Percentiles rank a stretch among this genome's conserved stretches.
These are phyloP conservation scores for Bifiguratus adelaidae DNA, from an alignment of 192 early-diverging fungal genomes.

Conservation along the genomic window DNA sequence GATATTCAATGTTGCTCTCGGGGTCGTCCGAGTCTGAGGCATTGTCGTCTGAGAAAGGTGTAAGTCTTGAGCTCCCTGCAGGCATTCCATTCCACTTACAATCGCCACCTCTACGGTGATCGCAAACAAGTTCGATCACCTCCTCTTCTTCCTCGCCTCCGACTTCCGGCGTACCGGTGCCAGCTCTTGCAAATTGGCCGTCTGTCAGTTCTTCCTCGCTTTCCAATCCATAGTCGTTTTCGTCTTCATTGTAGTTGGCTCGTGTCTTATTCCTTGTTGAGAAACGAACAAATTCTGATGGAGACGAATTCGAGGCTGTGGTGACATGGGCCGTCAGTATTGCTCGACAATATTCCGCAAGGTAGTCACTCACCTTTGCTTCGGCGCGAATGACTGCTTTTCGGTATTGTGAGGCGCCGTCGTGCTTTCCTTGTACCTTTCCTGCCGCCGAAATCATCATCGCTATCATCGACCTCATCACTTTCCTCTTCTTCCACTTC, in stretches of 20 bases:
- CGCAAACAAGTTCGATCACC: constrained; percentile 44
- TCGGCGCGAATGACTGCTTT: constrained; percentile 25
- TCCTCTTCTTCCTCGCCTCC: constrained; percentile 35
- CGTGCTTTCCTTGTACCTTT: constrained; percentile 21
- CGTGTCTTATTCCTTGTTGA: constrained; percentile 20
- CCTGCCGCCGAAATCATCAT: constrained; percentile 26
- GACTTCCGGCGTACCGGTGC: constrained; percentile 1
- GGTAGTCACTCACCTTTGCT: constrained; percentile 5
- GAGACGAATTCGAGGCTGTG: background rate
- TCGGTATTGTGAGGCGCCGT: constrained; percentile 23
- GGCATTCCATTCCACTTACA: constrained; percentile 11
- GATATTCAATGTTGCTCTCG: constrained; percentile 58
- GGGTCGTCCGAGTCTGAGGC: constrained; percentile 22
- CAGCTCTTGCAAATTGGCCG: no score
- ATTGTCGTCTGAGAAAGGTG: background rate
- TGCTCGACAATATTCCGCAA: background rate
- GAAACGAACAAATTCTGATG: constrained; percentile 16
- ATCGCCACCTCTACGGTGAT: constrained; percentile 23
- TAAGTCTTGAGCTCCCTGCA: background rate
- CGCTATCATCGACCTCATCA: constrained; percentile 23
- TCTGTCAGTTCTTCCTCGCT: constrained; percentile 15
- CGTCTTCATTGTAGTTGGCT: constrained; percentile 31
- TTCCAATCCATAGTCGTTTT: constrained; percentile 16
- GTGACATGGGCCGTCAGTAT: background rate
- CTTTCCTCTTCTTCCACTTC: constrained; percentile 13